Percentiles rank a stretch among this genome's conserved stretches.
phyloP scores from a whole-genome alignment of 2,329 filamentous ascomycete species.

The Ophiosphaerella korrae region DNA sequence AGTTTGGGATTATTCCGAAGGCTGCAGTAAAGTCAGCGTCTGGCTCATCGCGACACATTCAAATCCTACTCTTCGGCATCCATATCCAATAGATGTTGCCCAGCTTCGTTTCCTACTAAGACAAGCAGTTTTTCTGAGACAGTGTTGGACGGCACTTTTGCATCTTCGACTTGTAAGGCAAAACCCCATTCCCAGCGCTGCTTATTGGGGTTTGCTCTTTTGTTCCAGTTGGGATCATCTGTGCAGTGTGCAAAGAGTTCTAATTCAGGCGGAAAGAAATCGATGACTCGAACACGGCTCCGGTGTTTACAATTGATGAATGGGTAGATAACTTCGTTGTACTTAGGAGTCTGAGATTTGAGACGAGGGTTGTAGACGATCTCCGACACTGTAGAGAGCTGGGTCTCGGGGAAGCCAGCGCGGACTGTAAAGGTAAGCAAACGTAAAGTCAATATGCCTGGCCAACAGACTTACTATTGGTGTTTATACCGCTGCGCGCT shows the following conservation, averaged over 20 bases:
- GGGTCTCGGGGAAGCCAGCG: conserved; percentile 50
- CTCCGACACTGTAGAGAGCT: conserved; percentile 42
- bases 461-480: conserved; percentile 45
- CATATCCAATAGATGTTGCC: conserved; percentile 61
- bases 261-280: conserved; percentile 74
- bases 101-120: conserved; percentile 63
- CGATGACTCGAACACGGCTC: conserved; percentile 74
- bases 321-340: conserved; percentile 60
- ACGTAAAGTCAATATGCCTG: not conserved
- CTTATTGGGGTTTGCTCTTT: conserved; percentile 26
- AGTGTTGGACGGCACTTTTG: conserved; percentile 41
- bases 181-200: conserved; percentile 84
- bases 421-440: conserved; percentile 49
- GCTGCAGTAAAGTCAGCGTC: conserved; percentile 43
- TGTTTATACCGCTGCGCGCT: conserved; percentile 39
- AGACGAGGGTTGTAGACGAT: conserved; percentile 57
- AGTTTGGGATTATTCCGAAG: conserved; percentile 59
- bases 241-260: conserved; percentile 69
- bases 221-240: conserved; percentile 41
- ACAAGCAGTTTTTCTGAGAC: conserved; percentile 61
- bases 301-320: conserved; percentile 77
- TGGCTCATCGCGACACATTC: no score
- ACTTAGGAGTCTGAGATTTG: conserved; percentile 35
- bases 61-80: conserved; percentile 59
- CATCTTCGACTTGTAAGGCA: conserved; percentile 77